Percentiles rank a stretch among this genome's conserved stretches.
Conservation (phyloP, 2,329 filamentous ascomycete species). For the Fusarium sp. region DNA sequence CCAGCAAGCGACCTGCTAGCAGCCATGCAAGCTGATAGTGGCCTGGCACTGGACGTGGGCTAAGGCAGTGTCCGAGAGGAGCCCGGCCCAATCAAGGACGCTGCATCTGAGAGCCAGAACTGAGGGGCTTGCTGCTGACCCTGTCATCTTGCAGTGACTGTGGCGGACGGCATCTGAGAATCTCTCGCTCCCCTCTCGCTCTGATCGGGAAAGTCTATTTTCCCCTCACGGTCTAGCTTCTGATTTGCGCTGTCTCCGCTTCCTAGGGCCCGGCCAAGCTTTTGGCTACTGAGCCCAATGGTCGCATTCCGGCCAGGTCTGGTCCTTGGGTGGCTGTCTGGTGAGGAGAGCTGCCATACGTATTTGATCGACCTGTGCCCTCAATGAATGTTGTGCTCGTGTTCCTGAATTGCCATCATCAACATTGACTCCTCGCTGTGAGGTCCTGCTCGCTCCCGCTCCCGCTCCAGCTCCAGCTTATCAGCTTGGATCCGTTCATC, state of each 20-base stretch:
- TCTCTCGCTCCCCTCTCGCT: constrained; percentile 25
- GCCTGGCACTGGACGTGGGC: constrained; percentile 11
- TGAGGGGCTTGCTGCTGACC: constrained; percentile 28
- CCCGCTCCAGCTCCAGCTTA: not conserved
- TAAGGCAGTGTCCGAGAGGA: constrained; percentile 17
- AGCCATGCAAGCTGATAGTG: constrained; percentile 8
- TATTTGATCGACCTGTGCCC: constrained; percentile 26
- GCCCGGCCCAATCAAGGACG: constrained; percentile 19
- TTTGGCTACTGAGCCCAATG: constrained; percentile 16
- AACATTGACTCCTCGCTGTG: constrained; percentile 8
- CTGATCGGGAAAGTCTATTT: constrained; percentile 41
- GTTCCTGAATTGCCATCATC: constrained; percentile 6
- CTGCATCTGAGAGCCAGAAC: constrained; percentile 7
- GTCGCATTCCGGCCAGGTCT: constrained; percentile 9
- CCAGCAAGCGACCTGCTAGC: not conserved
- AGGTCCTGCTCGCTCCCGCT: not conserved
- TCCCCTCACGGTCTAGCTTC: constrained; percentile 33
- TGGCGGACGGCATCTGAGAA: constrained; percentile 27
- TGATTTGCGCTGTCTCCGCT: constrained; percentile 21
- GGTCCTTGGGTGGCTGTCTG: constrained; percentile 22
- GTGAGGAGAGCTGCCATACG: constrained; percentile 20
- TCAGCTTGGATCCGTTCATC: constrained; percentile 8
- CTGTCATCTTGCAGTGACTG: constrained; percentile 12
- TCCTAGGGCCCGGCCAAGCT: constrained; percentile 19
- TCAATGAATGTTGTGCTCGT: constrained; percentile 10